Conservation (phyloP, 306 rosid species). For the Erythrophleum fordii region DNA sequence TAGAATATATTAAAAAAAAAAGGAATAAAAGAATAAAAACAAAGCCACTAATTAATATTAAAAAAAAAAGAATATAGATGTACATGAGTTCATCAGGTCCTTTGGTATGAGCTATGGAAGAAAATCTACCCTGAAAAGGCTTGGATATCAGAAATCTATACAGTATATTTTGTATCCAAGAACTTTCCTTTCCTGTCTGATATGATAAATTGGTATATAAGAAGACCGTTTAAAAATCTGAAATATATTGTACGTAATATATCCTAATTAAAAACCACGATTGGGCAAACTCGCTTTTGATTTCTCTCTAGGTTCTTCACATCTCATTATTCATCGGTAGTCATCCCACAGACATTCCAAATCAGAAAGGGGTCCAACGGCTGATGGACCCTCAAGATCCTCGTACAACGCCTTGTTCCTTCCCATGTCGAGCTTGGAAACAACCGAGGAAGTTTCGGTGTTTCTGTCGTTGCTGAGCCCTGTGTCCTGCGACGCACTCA, state of each 20-base stretch:
- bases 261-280: constrained; percentile 23
- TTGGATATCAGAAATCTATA: constrained; percentile 53
- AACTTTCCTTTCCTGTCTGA: constrained; percentile 43
- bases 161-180: constrained; percentile 44
- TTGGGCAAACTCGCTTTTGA: constrained; percentile 36
- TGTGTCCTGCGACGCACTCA: constrained; percentile 71
- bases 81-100: constrained; percentile 51
- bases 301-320: neutral
- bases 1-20: neutral
- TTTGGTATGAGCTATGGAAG: constrained; percentile 42
- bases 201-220: constrained; percentile 32
- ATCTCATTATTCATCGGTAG: constrained; percentile 34
- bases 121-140: constrained; percentile 42
- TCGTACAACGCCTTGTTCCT: constrained; percentile 46
- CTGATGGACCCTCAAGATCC: constrained; percentile 52
- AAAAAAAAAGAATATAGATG: constrained; percentile 56
- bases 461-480: constrained; percentile 67
- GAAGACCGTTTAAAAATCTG: constrained; percentile 7
- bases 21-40: constrained; percentile 36
- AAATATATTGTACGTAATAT: constrained; percentile 26
- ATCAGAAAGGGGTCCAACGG: constrained; percentile 55
- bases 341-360: constrained; percentile 67
- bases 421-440: constrained; percentile 57
- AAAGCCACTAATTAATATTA: constrained; percentile 47
- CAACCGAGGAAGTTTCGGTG: constrained; percentile 66